Conservation (phyloP, 2,329 filamentous ascomycete species). For the Hirsutella thompsonii region DNA sequence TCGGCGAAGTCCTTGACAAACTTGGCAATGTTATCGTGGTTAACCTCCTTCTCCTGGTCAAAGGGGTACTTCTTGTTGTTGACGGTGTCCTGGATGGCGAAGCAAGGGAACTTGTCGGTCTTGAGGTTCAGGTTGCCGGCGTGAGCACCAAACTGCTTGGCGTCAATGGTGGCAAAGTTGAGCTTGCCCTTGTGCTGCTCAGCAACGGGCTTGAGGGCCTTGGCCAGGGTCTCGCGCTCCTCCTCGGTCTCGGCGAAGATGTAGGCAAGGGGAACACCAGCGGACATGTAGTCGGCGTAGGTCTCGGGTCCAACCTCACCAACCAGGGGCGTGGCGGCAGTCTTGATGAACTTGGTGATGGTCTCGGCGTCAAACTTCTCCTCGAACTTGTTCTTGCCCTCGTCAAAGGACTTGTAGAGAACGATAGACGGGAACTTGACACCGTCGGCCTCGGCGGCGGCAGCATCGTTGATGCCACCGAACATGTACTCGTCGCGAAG, state of each 20-base stretch:
- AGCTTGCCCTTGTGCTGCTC: conserved; percentile 86
- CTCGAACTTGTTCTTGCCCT: conserved; percentile 77
- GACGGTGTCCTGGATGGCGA: conserved; percentile 88
- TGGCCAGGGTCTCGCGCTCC: conserved; percentile 69
- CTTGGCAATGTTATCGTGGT: conserved; percentile 53
- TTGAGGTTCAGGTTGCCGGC: conserved; percentile 95
- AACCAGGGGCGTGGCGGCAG: conserved; percentile 74
- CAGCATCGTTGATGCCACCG: conserved; percentile 71
- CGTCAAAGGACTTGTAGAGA: conserved; percentile 95
- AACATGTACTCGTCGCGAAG: conserved; percentile 90
- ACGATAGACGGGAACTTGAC: conserved; percentile 79
- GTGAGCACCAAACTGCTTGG: conserved; percentile 86
- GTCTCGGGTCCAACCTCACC: conserved; percentile 96
- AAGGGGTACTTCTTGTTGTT: conserved; percentile 98
- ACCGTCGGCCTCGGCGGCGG: conserved; percentile 78
- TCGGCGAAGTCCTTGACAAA: conserved; percentile 78
- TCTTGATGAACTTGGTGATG: conserved; percentile 75
- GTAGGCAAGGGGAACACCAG: conserved; percentile 87
- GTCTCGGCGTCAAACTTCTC: conserved; percentile 68
- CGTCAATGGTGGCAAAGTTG: conserved; percentile 98
- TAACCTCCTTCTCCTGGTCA: conserved; percentile 72
- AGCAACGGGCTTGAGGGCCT: conserved; percentile 72
- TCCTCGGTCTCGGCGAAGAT: conserved; percentile 91
- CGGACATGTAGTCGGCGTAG: conserved; percentile 87
- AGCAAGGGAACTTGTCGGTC: conserved; percentile 87